phyloP scores from a whole-genome alignment of 495 filamentous ascomycete species.

The Aspergillus cristatus region DNA sequence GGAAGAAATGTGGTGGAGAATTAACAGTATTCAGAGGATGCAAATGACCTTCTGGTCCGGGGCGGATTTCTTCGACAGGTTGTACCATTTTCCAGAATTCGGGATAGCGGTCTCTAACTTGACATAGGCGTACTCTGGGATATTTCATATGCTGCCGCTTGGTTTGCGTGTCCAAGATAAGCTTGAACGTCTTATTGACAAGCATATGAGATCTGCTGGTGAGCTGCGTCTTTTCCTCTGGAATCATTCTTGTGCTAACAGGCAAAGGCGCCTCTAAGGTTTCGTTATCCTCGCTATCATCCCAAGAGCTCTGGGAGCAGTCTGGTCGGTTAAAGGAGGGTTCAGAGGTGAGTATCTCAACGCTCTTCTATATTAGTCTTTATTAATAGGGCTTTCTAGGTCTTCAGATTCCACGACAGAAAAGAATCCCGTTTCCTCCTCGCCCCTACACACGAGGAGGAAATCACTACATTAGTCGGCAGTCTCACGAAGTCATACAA shows the following conservation, averaged over 20 bases:
- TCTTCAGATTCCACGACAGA: conserved; percentile 75
- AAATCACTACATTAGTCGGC: conserved; percentile 76
- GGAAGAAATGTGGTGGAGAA: neutral
- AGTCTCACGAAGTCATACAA: conserved; percentile 74
- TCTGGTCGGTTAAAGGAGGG: conserved; percentile 50
- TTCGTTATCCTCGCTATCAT: conserved; percentile 78
- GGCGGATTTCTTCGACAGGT: conserved; percentile 77
- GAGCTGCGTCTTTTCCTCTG: conserved; percentile 12
- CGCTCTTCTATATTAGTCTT: conserved; percentile 4
- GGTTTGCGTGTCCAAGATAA: conserved; percentile 85
- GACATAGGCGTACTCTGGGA: conserved; percentile 65
- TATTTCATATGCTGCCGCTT: conserved; percentile 91
- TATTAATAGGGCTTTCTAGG: conserved; percentile 31
- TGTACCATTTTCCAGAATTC: neutral
- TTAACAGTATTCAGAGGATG: conserved; percentile 43
- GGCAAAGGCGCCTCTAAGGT: conserved; percentile 71
- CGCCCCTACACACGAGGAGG: conserved; percentile 93
- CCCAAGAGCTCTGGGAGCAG: conserved; percentile 73
- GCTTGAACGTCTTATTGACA: conserved; percentile 74
- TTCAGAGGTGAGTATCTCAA: conserved; percentile 47
- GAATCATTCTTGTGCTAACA: conserved; percentile 11
- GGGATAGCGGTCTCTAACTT: neutral
- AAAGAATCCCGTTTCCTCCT: conserved; percentile 68
- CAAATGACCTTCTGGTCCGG: conserved; percentile 63
- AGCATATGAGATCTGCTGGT: conserved; percentile 77